Evolutionary conservation across 257 asterid species (phyloP).

Genomic region (Coffea canephora): DNA sequence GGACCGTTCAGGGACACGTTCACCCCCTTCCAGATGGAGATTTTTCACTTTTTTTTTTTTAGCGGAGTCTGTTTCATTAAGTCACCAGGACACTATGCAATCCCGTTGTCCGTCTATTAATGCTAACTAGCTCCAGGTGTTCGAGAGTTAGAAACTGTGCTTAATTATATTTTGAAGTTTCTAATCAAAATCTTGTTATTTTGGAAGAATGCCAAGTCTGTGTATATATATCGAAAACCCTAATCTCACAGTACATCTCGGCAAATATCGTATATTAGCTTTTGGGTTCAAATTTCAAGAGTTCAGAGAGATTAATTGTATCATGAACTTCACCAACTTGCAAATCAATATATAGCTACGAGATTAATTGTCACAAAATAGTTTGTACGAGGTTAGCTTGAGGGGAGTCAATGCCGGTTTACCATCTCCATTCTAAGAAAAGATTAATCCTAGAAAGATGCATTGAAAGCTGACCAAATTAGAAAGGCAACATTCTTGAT

Average conservation of each 20-base stretch:
- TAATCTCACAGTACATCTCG: no score
- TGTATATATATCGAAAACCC: background rate
- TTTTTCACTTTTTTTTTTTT: background rate
- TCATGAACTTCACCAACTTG: background rate
- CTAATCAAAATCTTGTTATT: background rate
- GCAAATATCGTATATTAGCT: no score
- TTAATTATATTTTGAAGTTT: no score
- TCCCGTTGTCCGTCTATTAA: background rate
- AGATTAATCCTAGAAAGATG: background rate
- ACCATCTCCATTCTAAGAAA: background rate
- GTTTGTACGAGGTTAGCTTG: background rate
- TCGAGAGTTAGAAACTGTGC: background rate
- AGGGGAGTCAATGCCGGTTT: background rate
- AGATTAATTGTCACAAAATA: background rate
- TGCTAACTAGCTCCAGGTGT: background rate
- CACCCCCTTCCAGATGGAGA: slow-evolving; percentile 5
- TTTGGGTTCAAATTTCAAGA: background rate
- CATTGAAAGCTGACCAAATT: background rate
- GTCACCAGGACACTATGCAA: background rate
- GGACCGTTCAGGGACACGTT: background rate
- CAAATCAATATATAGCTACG: no score
- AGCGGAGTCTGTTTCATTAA: slow-evolving; percentile 1
- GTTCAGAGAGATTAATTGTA: background rate
- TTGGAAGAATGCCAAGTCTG: background rate
- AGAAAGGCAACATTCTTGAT: background rate